phyloP scores from a whole-genome alignment of 116 monocot species.

The Cymodocea nodosa region DNA sequence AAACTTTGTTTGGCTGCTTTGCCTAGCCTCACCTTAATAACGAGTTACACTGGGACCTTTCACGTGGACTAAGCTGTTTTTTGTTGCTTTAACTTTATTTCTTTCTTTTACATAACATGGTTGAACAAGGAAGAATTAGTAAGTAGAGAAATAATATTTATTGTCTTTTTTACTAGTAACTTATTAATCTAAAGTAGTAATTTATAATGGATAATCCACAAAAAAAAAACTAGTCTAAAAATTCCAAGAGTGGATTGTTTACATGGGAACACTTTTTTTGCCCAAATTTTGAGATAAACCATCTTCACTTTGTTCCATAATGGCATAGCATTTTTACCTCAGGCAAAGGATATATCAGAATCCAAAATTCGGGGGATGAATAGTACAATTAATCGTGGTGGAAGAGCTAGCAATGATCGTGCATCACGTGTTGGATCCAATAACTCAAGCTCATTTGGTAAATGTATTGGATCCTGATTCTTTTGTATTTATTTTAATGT shows the following conservation, averaged over 20 bases:
- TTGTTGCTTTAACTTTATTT: too few species aligned
- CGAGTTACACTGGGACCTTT: too few species aligned
- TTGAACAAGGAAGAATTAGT: too few species aligned
- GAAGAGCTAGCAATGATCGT: conserved; percentile 8
- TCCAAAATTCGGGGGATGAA: neutral
- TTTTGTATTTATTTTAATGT: neutral
- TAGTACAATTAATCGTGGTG: conserved; percentile 6
- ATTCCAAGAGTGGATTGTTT: neutral
- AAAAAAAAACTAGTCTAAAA: too few species aligned
- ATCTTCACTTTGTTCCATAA: neutral
- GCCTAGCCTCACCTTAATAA: too few species aligned
- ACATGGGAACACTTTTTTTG: neutral
- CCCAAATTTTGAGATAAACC: neutral
- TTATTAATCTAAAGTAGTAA: too few species aligned
- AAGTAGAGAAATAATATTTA: too few species aligned
- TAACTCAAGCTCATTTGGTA: conserved; percentile 6
- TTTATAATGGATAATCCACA: too few species aligned
- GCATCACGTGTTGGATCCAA: neutral
- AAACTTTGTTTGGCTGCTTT: too few species aligned
- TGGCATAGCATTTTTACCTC: neutral
- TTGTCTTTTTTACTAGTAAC: too few species aligned
- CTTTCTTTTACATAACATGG: too few species aligned
- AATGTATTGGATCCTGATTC: neutral
- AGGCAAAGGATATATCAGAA: conserved; percentile 7
- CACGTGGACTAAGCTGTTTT: too few species aligned